Percentiles rank a stretch among this genome's conserved stretches.
Conservation (phyloP, 2,329 filamentous ascomycete species). For the Aspergillus glaucus region DNA sequence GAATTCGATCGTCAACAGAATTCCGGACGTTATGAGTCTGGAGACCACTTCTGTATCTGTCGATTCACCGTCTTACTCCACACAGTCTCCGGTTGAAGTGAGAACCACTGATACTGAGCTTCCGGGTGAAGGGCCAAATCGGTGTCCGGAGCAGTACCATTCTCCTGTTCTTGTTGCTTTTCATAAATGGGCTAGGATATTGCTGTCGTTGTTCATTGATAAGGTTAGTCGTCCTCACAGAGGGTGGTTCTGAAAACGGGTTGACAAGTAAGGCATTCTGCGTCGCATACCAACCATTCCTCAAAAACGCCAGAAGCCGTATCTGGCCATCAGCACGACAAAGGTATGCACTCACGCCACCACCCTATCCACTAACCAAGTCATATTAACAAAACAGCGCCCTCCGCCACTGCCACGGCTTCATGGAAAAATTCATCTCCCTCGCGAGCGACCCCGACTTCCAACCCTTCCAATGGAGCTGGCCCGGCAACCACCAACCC, state of each 20-base stretch:
- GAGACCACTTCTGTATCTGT: constrained; percentile 15
- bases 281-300: constrained; percentile 43
- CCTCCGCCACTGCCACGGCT: constrained; percentile 42
- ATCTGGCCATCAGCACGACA: constrained; percentile 43
- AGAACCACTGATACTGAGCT: constrained; percentile 23
- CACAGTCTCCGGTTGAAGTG: constrained; percentile 21
- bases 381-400: constrained; percentile 26
- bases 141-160: constrained; percentile 39
- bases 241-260: background rate
- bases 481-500: constrained; percentile 33
- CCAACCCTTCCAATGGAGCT: constrained; percentile 45
- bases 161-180: constrained; percentile 37
- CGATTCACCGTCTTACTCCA: constrained; percentile 20
- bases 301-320: constrained; percentile 43
- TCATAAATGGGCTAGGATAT: constrained; percentile 43
- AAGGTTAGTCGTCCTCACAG: constrained; percentile 25
- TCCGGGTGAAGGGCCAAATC: constrained; percentile 29
- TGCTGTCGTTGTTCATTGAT: constrained; percentile 40
- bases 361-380: background rate
- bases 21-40: constrained; percentile 28
- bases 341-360: constrained; percentile 23
- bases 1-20: constrained; percentile 38
- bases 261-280: constrained; percentile 33
- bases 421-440: constrained; percentile 45
- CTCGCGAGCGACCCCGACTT: constrained; percentile 43